Base-by-base conservation (phyloP, 2,329 filamentous ascomycete species). In the Aspergillus flavus region DNA sequence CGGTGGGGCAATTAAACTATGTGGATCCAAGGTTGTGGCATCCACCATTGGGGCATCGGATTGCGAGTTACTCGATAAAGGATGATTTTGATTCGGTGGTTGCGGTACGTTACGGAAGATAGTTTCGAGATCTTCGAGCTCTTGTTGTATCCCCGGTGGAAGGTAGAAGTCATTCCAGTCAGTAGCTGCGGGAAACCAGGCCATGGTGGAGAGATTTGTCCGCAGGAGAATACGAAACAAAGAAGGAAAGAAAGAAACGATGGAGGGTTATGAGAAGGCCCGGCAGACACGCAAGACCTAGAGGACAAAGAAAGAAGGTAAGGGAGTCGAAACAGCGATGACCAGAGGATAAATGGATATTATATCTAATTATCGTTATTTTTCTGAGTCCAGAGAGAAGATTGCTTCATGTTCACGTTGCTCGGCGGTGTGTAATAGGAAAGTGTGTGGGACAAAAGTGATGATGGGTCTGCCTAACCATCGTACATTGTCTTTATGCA, bases 271-370 rank as follows among this genome's bases (percentile, higher is more conserved):
- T 23, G 21, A 23, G 21, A 23, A 23, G 21, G 21, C 21, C 21
- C 21, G 21, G 2, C 21, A 23, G 21, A 23, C 21, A 23, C 21
- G 21, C 21, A 61, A 59, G 54, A 46, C 28, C 2, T 36, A 32
- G 26, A 59, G 50, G 50, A 26, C 19, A 55, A 55, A 56, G 62
- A 43, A 43, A 32, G 21, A 57, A 50, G 54, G 43, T 26, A 64
- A 61, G 36, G 57, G 28, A 57, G 36, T 32, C 28, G 21, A 39
- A n/a, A n/a, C 14, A 21, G 16, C n/a, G 34, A 23, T 6, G 52
- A 39, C 21, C 19, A 53, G 50, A 53, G 32, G 28, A 16, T n/a
- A 34, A 21, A 34, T n/a, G 43, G 45, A 39, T 52, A 43, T 50
- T 57, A 36, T 50, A 19, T 26, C 43, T 53, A 61, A 61, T 54